Evolutionary conservation across 2,329 filamentous ascomycete genomes (phyloP).

Genomic region (Davidsoniella neocaledoniae): DNA sequence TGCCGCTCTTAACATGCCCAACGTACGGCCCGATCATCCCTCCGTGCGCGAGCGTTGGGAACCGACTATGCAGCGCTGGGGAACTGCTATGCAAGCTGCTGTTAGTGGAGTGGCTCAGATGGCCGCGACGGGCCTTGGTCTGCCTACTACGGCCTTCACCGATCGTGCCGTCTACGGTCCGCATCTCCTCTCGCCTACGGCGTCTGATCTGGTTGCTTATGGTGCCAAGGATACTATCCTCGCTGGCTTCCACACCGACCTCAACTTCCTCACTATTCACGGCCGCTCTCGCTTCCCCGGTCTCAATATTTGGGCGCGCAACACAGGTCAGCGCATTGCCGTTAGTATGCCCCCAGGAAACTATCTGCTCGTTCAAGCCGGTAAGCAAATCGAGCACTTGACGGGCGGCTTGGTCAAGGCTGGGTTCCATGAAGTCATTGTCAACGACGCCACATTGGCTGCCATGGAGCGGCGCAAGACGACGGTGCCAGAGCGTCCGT

Average conservation of each 20-base stretch:
- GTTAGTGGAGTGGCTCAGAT: conserved; percentile 42
- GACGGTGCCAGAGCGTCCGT: conserved; percentile 30
- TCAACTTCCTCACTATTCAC: conserved; percentile 49
- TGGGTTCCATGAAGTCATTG: conserved; percentile 44
- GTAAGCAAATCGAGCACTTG: conserved; percentile 45
- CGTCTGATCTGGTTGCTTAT: conserved; percentile 39
- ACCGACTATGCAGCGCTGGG: conserved; percentile 40
- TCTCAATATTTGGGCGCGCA: conserved; percentile 46
- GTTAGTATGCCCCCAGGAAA: conserved; percentile 42
- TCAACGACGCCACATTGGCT: conserved; percentile 34
- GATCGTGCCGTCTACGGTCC: conserved; percentile 41
- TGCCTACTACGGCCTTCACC: conserved; percentile 35
- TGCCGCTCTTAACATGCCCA: conserved; percentile 36
- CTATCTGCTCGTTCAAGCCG: conserved; percentile 43
- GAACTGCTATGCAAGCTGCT: conserved; percentile 41
- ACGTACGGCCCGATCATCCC: conserved; percentile 34
- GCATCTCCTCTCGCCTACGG: conserved; percentile 43
- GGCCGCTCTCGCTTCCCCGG: conserved; percentile 45
- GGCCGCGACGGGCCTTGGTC: conserved; percentile 37
- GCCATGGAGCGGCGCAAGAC: conserved; percentile 27
- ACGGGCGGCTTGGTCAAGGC: conserved; percentile 45
- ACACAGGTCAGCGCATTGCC: conserved; percentile 40
- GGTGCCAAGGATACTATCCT: conserved; percentile 39
- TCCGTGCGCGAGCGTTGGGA: conserved; percentile 34
- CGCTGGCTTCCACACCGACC: conserved; percentile 46